Conservation (phyloP, 1,139 yeast genomes). For the Kluyveromyces sp. region DNA sequence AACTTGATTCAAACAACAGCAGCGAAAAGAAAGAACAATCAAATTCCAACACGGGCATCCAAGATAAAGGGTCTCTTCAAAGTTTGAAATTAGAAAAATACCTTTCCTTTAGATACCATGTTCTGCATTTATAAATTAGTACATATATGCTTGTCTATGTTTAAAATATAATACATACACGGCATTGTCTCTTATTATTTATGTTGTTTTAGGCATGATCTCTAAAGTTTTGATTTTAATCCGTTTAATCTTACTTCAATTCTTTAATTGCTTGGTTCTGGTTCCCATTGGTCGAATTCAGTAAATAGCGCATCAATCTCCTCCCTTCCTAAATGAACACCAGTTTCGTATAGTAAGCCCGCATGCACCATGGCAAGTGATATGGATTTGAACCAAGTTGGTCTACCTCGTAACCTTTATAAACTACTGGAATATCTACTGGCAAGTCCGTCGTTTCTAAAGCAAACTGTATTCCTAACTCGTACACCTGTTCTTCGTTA, state of each 20-base stretch:
- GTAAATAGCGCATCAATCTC: constrained; percentile 56
- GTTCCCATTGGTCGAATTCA: constrained; percentile 79
- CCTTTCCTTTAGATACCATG: too few relatives aligned
- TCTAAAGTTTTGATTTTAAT: constrained; percentile 36
- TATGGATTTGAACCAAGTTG: constrained; percentile 70
- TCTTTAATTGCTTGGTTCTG: constrained; percentile 74
- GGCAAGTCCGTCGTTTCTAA: constrained; percentile 62
- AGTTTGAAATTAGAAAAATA: neutral
- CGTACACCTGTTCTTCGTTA: constrained; percentile 79
- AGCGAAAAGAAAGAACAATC: too few relatives aligned
- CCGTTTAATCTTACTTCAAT: constrained; percentile 83
- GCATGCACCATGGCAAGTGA: constrained; percentile 84
- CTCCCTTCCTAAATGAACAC: constrained; percentile 35
- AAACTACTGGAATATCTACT: constrained; percentile 40
- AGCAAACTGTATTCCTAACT: constrained; percentile 64
- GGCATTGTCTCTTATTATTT: neutral
- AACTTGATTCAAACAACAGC: neutral
- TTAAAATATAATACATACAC: neutral
- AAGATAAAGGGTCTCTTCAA: constrained; percentile 6
- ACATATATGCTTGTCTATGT: neutral
- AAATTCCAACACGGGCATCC: neutral
- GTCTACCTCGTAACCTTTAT: constrained; percentile 54
- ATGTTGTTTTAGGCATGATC: neutral
- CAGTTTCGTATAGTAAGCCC: constrained; percentile 66
- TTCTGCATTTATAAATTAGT: neutral